These are phyloP conservation scores for Taxawa tesnikishii DNA, from an alignment of 2,329 filamentous ascomycete genomes.

Conservation along the genomic window DNA sequence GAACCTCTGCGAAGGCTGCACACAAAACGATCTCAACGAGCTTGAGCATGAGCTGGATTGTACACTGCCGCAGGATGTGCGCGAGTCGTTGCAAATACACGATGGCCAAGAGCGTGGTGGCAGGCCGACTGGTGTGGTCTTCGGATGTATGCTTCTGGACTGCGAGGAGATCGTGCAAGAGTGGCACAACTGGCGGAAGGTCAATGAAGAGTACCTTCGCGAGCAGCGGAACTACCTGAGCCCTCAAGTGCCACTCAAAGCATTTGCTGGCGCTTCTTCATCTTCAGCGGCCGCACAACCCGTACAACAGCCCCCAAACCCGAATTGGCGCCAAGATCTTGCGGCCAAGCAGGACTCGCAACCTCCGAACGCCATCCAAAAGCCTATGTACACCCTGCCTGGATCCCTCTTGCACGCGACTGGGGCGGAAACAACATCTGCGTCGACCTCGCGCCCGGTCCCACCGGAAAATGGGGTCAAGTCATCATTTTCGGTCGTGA, in stretches of 20 bases:
- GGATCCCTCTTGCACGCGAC: conserved; percentile 92
- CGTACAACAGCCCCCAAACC: conserved; percentile 26
- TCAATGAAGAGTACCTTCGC: conserved; percentile 74
- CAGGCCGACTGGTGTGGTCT: conserved; percentile 80
- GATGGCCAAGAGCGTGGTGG: conserved; percentile 97
- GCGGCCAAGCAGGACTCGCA: conserved; percentile 77
- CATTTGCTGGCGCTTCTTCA: conserved; percentile 51
- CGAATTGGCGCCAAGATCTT: conserved; percentile 69
- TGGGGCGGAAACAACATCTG: conserved; percentile 98
- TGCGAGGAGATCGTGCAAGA: conserved; percentile 98
- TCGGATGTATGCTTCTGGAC: conserved; percentile 88
- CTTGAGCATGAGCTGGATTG: conserved; percentile 92
- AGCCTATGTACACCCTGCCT: conserved; percentile 82
- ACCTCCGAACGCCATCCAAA: conserved; percentile 74
- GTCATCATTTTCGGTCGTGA: conserved; percentile 94
- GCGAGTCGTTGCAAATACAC: conserved; percentile 80
- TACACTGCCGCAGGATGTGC: conserved; percentile 82
- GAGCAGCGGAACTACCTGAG: conserved; percentile 34
- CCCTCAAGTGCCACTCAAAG: conserved; percentile 57
- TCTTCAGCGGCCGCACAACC: conserved; percentile 43
- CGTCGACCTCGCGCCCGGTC: conserved; percentile 82
- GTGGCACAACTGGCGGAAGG: conserved; percentile 90
- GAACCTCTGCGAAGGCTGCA: conserved; percentile 84
- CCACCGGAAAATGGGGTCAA: conserved; percentile 86
- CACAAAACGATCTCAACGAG: conserved; percentile 90